Evolutionary conservation across 495 filamentous ascomycete species (phyloP).

Genomic region (Penicillium taxi): DNA sequence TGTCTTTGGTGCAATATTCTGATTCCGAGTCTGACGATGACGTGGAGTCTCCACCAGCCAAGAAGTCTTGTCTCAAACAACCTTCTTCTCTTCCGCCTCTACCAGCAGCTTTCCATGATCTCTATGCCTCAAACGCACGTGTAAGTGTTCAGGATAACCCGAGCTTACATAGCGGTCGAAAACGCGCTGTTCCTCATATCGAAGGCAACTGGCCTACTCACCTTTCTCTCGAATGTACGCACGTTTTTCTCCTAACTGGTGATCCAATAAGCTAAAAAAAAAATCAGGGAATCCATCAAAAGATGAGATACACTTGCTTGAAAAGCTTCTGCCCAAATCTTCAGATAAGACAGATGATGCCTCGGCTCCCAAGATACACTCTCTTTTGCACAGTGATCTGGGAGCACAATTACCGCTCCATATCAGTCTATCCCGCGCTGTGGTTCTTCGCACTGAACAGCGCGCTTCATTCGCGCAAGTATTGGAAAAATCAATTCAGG

Average conservation of each 20-base stretch:
- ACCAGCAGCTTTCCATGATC: slow-evolving; percentile 73
- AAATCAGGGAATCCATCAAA: slow-evolving; percentile 66
- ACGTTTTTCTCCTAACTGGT: neutral
- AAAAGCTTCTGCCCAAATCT: slow-evolving; percentile 34
- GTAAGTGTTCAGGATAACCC: slow-evolving; percentile 75
- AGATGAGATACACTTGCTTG: slow-evolving; percentile 46
- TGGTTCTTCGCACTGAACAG: slow-evolving; percentile 57
- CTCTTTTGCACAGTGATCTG: slow-evolving; percentile 66
- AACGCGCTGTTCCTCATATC: slow-evolving; percentile 72
- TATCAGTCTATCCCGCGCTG: slow-evolving; percentile 74
- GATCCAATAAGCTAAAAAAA: slow-evolving; percentile 22
- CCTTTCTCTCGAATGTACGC: slow-evolving; percentile 82
- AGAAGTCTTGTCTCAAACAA: slow-evolving; percentile 16
- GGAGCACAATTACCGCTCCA: slow-evolving; percentile 77
- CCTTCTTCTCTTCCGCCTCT: slow-evolving; percentile 59
- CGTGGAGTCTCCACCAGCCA: slow-evolving; percentile 17
- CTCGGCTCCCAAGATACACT: slow-evolving; percentile 30
- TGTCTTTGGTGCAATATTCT: slow-evolving; percentile 69
- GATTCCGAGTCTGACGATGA: slow-evolving; percentile 54
- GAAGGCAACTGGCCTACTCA: slow-evolving; percentile 90
- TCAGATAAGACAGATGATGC: neutral
- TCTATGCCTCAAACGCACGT: slow-evolving; percentile 72
- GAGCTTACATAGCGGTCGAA: slow-evolving; percentile 72
- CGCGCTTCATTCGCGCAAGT: slow-evolving; percentile 52
- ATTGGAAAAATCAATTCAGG: slow-evolving; percentile 24